Evolutionary conservation across 306 rosid genomes (phyloP), one percentile per base, ranked within the genome.

Genomic region (Castanea sativa): DNA sequence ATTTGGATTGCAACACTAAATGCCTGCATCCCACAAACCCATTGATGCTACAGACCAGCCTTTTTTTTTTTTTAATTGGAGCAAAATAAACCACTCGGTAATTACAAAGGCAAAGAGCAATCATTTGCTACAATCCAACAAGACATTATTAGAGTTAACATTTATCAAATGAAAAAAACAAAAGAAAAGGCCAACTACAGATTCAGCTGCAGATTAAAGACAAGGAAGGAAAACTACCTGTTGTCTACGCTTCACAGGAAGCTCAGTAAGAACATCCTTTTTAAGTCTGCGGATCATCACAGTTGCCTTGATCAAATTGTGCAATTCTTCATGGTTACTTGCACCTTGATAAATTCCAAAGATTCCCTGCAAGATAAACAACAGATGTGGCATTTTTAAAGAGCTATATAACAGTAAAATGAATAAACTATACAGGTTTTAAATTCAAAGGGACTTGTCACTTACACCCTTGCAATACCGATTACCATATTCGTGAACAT

Each of bases 381-480:
- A 20, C 73, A 72, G 65, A 73, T 65, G 59, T 35, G 70, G 59
- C 38, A 59, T 55, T 76, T 33, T 70, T 57, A 72, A 82, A 10
- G 45, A 84, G 35, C 49, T 58, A 57, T 21, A 18, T 78, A 60
- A 49, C 12, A 80, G 19, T 43, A 67, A 73, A 78, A 76, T 49
- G 51, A 32, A 55, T 20, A 5, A 21, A 73, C 35, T 19, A 29
- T 0, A 30, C 23, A 78, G 63, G 74, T 51, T 59, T 45, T 63
- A 71, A 10, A 75, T 4, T 19, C 51, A 77, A 78, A 79, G 76
- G 68, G 35, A 83, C 82, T 51, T 61, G 80, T 73, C 73, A 84
- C 98, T 91, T 94, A 94, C 98, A 77, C 99, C 99, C 95, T 88
- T 90, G 94, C 99, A 95, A 81, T 95, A 95, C 71, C 97, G 94